Evolutionary conservation across 1,284 basidiomycete genomes (phyloP), one percentile per base, ranked within the genome.

Genomic region (Rhizoctonia solani): DNA sequence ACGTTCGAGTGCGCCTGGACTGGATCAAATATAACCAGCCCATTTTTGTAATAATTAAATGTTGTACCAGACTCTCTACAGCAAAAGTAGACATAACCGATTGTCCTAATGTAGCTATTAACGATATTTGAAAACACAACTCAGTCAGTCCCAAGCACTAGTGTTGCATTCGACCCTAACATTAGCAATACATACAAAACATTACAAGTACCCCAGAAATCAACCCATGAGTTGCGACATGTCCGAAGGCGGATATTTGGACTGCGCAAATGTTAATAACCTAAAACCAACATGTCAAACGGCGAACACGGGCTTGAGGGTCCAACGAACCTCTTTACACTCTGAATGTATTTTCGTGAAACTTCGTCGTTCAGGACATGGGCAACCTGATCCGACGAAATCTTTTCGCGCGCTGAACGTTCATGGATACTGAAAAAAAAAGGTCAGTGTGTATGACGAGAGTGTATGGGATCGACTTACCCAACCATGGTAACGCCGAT

Each of bases 401-500:
- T 98, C 80, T 98, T 98, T 77, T 98, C 95, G 73, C 95, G 87
- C 0, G 95, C 95, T 1, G 93, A 95, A 75, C 97, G 90, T 78
- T 97, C 96, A 79, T 99, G 97, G 71, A 99, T 98, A 80, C 96
- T 93, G n/a, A n/a, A n/a, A 34, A 37, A 41, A 42, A 13, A 25
- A 34, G 71, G 53, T 50, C 30, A 46, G 53, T 13, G 39, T 29
- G 23, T 32, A 53, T 32, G 56, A 49, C 46, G 25, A 30, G 19
- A 68, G 16, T 54, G 23, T 42, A 58, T 16, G 49, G 53, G 56
- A 39, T 27, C 27, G 52, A 82, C 88, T 39, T 76, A 93, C 93
- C 92, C 94, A 80, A 98, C 96, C 90, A 96, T 96, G 68, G 97
- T 99, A 4, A 99, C 97, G 65, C 97, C 97, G 74, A 99, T 98